A percentile compares a stretch with the other conserved stretches of the same genome.
phyloP scores from a whole-genome alignment of 805 yeast genomes.

The Monosporozyma solicola region DNA sequence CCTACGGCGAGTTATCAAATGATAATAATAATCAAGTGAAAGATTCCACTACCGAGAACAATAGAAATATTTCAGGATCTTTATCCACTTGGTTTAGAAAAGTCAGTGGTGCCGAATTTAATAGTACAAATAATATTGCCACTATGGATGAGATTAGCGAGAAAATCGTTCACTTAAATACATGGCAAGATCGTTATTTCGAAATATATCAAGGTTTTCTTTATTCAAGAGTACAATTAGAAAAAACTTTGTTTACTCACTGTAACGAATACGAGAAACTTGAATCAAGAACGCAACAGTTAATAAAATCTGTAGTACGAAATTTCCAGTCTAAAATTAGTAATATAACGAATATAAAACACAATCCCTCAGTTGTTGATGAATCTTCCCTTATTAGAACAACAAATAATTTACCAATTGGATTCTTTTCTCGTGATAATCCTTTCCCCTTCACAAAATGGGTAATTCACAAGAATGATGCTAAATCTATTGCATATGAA shows the following conservation, averaged over 20 bases:
- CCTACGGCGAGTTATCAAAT: constrained; percentile 17
- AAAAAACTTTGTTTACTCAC: constrained; percentile 6
- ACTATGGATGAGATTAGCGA: constrained; percentile 3
- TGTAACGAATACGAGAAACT: background rate
- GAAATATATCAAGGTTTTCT: constrained; percentile 9
- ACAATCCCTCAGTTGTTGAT: background rate
- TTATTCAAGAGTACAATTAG: constrained; percentile 12
- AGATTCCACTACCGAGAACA: background rate
- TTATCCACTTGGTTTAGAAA: constrained; percentile 8
- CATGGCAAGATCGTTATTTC: constrained; percentile 4
- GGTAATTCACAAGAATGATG: background rate
- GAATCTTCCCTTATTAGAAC: background rate
- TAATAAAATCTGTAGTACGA: background rate
- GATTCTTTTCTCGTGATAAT: constrained; percentile 11
- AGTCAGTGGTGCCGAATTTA: constrained; percentile 3
- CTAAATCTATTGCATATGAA: background rate
- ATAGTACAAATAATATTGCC: background rate
- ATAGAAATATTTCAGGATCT: background rate
- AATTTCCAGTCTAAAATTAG: background rate
- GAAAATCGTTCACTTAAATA: constrained; percentile 13
- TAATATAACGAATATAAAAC: background rate
- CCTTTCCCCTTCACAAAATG: constrained; percentile 6
- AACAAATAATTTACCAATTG: background rate
- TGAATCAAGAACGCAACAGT: too few species aligned
- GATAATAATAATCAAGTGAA: background rate